A percentile compares a stretch with the other conserved stretches of the same genome.
Conservation (phyloP, 306 rosid species). For the Ammopiptanthus mongolicus region DNA sequence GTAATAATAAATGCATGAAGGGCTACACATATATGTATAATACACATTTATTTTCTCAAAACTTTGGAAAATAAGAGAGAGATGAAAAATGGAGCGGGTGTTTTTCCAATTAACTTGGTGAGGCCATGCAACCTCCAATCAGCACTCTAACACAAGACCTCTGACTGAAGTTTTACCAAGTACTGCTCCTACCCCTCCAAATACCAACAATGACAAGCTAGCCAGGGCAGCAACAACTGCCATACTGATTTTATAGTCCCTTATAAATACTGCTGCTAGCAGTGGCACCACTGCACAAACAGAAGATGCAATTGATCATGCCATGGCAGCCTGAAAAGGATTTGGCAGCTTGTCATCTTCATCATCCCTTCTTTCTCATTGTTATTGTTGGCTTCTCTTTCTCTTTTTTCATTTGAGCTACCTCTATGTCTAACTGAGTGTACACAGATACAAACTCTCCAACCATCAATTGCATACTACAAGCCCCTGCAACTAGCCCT, state of each 20-base stretch:
- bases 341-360: slow-evolving; percentile 44
- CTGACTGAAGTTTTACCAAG: slow-evolving; percentile 41
- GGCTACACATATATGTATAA: too few species aligned
- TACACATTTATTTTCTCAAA: too few species aligned
- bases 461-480: slow-evolving; percentile 74
- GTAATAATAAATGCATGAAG: too few species aligned
- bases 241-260: slow-evolving; percentile 39
- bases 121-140: slow-evolving; percentile 57
- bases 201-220: slow-evolving; percentile 42
- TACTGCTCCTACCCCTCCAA: slow-evolving; percentile 54
- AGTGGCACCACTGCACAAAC: slow-evolving; percentile 56
- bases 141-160: slow-evolving; percentile 35
- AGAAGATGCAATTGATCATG: slow-evolving; percentile 61
- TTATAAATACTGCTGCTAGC: slow-evolving; percentile 45
- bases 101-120: slow-evolving; percentile 48
- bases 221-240: slow-evolving; percentile 33
- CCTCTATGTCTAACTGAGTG: slow-evolving; percentile 66
- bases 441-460: slow-evolving; percentile 80
- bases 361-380: not conserved
- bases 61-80: too few species aligned
- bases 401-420: slow-evolving; percentile 44
- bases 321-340: slow-evolving; percentile 61
- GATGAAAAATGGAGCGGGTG: too few species aligned
- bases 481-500: slow-evolving; percentile 63
- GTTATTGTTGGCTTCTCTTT: not conserved